A percentile compares a stretch with the other conserved stretches of the same genome.
Conservation (phyloP, 139 green algal genomes). For the Chlorella sp. region DNA sequence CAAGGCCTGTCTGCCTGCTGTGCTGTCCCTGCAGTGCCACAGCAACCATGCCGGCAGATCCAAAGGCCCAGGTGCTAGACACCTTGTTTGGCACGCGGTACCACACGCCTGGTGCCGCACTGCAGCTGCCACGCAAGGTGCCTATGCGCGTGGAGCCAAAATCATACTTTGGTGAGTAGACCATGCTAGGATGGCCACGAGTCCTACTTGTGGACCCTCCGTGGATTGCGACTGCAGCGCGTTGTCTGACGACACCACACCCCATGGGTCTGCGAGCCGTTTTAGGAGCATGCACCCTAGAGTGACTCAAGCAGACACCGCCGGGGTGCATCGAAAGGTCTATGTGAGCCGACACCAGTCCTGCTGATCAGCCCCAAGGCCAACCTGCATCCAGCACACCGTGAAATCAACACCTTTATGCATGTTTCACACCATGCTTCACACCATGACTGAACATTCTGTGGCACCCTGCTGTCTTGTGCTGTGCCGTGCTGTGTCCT, state of each 20-base stretch:
- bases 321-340: too few species aligned
- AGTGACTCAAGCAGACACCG: too few species aligned
- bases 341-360: too few species aligned
- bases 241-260: background rate
- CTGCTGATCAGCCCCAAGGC: background rate
- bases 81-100: background rate
- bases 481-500: background rate
- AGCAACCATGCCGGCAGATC: too few species aligned
- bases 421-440: background rate
- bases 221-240: background rate
- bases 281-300: too few species aligned
- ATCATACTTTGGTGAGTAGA: conserved; percentile 71
- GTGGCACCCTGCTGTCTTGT: background rate
- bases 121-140: conserved; percentile 70
- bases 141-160: conserved; percentile 87
- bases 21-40: too few species aligned
- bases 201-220: background rate
- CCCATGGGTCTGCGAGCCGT: background rate
- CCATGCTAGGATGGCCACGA: background rate
- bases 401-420: background rate
- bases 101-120: conserved; percentile 9
- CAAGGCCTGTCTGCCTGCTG: too few species aligned
- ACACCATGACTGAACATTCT: too few species aligned
- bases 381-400: background rate
- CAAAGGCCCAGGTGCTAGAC: too few species aligned